Base-by-base conservation (phyloP, 1,284 basidiomycete species). In the Cutaneotrichosporon cutaneum region DNA sequence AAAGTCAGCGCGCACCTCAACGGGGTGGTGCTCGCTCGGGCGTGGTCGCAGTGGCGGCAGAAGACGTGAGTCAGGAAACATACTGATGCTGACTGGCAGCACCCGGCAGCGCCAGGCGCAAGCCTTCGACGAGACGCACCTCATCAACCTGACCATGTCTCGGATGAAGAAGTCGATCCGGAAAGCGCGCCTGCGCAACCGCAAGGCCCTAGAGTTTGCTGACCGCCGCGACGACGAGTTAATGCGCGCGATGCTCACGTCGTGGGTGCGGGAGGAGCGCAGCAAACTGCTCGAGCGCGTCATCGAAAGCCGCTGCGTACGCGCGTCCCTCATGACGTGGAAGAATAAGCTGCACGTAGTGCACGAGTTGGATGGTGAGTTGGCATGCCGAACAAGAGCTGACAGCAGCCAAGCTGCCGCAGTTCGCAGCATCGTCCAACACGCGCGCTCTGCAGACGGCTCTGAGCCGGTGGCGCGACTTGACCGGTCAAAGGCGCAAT, bases 401-500 rank as follows among this genome's bases (percentile, higher is more conserved):
- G 33, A 60, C 54, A 11, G 4, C 52, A 67, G 66, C 16, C 21
- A 55, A 57, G 11, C 62, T 54, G 0, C 48, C 47, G 0, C 33
- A 32, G 53, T 61, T 68, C 30, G 22, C 32, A 0, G 62, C 36
- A 3, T n/a, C 47, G 8, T 55, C 64, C 0, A 21, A 47, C 6
- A 27, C 33, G 4, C 44, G 42, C 16, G n/a, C n/a, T 1, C 30
- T 67, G 2, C 61, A 67, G 14, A 48, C 54, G 8, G 27, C 57
- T 3, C 66, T 75, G 45, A 65, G 60, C 6, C 63, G 64, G 1
- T 77, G 75, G 75, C 69, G 73, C 24, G 68, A 70, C n/a, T 35
- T 44, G 6, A 36, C 66, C 1, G 64, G 66, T 13, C 48, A 63
- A 18, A 60, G 62, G 21, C 65, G 66, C 14, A 71, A 70, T 24